Conservation (phyloP, 208 protist genomes). For the Sergeia podlipaevii region DNA sequence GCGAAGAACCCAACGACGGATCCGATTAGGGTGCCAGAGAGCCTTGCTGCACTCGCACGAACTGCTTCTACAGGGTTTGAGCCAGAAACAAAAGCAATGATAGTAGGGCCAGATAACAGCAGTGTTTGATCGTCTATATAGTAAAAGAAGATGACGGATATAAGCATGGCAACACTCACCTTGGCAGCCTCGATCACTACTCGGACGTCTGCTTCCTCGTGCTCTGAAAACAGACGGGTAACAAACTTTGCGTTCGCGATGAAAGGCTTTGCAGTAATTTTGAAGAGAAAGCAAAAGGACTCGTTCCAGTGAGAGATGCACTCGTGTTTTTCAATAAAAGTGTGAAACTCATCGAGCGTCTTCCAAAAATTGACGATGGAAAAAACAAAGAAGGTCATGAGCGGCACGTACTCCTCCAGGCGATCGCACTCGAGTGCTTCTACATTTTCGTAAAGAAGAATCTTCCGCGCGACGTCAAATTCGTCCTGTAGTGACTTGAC, state of each 20-base stretch:
- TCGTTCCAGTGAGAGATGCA: slow-evolving; percentile 14
- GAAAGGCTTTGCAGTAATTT: slow-evolving; percentile 33
- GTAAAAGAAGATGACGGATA: slow-evolving; percentile 76
- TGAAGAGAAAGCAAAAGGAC: slow-evolving; percentile 26
- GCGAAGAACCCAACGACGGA: slow-evolving; percentile 74
- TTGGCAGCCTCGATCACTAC: slow-evolving; percentile 73
- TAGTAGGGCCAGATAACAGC: slow-evolving; percentile 62
- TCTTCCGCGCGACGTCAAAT: slow-evolving; percentile 48
- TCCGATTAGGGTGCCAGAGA: slow-evolving; percentile 67
- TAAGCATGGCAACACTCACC: slow-evolving; percentile 71
- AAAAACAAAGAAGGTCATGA: slow-evolving; percentile 85
- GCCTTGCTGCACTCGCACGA: slow-evolving; percentile 46
- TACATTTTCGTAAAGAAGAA: slow-evolving; percentile 53
- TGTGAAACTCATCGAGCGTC: slow-evolving; percentile 49
- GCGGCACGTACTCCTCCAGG: slow-evolving; percentile 75
- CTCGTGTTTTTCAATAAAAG: slow-evolving; percentile 18
- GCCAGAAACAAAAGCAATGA: slow-evolving; percentile 77
- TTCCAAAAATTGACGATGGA: slow-evolving; percentile 75
- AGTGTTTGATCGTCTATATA: slow-evolving; percentile 50
- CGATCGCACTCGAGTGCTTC: slow-evolving; percentile 14
- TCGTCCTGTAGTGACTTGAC: slow-evolving; percentile 64
- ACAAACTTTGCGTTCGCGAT: slow-evolving; percentile 39
- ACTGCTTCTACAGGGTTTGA: slow-evolving; percentile 70
- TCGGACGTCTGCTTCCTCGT: slow-evolving; percentile 35
- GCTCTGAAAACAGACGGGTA: slow-evolving; percentile 22